Evolutionary conservation across 1,139 yeast species (phyloP).

Genomic region (Taphrina wiesneri): DNA sequence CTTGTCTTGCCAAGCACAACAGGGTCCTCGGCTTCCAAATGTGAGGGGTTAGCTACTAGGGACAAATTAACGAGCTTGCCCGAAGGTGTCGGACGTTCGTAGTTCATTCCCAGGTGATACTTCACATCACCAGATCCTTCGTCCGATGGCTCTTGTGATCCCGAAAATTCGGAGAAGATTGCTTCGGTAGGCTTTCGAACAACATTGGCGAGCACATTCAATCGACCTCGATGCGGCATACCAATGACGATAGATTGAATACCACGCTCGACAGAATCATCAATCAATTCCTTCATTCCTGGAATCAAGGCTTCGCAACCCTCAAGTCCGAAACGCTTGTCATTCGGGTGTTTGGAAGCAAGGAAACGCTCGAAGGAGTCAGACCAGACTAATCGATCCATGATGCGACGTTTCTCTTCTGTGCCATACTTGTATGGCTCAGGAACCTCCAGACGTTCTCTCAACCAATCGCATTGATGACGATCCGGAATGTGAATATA

Average conservation of each 20-base stretch:
- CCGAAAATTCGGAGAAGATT: conserved; percentile 92
- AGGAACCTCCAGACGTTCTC: conserved; percentile 94
- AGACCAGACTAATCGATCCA: conserved; percentile 96
- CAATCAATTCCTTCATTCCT: conserved; percentile 94
- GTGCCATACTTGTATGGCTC: conserved; percentile 76
- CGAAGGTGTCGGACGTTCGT: conserved; percentile 96
- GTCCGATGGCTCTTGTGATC: conserved; percentile 74
- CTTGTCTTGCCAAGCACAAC: conserved; percentile 97
- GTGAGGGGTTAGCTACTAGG: conserved; percentile 97
- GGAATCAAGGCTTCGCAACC: conserved; percentile 97
- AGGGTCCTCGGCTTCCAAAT: conserved; percentile 98
- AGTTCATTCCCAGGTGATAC: conserved; percentile 99
- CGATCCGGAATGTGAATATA: conserved; percentile 96
- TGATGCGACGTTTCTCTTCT: conserved; percentile 92
- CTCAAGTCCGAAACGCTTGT: conserved; percentile 96
- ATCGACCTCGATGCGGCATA: conserved; percentile 99
- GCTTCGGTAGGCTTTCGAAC: conserved; percentile 98
- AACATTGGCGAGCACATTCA: conserved; percentile 94
- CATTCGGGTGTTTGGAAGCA: conserved; percentile 95
- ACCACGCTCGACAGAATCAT: conserved; percentile 88
- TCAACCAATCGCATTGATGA: conserved; percentile 95
- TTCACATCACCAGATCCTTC: conserved; percentile 98
- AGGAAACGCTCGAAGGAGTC: conserved; percentile 89
- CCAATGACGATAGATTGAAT: conserved; percentile 96
- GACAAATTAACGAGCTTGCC: conserved; percentile 96